Base-by-base conservation (phyloP, 2,329 filamentous ascomycete species). In the Microdochium nivale region DNA sequence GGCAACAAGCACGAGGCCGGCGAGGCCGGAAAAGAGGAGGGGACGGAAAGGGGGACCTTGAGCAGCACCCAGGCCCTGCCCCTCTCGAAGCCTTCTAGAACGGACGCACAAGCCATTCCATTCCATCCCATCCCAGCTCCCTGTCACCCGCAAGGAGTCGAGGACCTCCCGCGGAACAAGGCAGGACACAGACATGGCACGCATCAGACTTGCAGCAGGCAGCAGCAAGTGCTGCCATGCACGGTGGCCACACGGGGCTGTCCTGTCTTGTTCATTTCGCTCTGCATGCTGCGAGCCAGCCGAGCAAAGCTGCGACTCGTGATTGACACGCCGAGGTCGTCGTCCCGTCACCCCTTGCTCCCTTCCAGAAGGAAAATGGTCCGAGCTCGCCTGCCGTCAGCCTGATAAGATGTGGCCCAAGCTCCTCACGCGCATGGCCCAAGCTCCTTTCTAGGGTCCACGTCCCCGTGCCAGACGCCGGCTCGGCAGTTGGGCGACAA, bases 1-100 rank as follows among this genome's bases (percentile, higher is more conserved):
- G 27, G 27, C 27, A 30, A 30, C 27, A 5, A 30, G 35, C 35
- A 4, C 14, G 13, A 8, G 35, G 7, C 13, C 7, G 35, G 35
- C 35, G 35, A 44, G 8, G 19, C n/a, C n/a, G n/a, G n/a, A n/a
- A n/a, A n/a, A 11, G 40, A 19, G 40, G 40, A 44, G 40, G 40
- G 40, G 33, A 3, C 33, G 33, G 16, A 37, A 14, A 14, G n/a
- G 33, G 5, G 16, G 16, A 19, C 5, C 8, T 3, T 7, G 14
- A 7, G 14, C 19, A 7, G 14, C 40, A 21, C 7, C 19, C 14
- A 7, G 13, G 13, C 3, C 19, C 14, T 44, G 40, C 40, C 40
- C 40, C 40, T 44, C 40, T 44, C 40, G 40, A 44, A 44, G 40
- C 16, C 40, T 44, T 44, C 40, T 44, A 44, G 40, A 44, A 44